phyloP scores from a whole-genome alignment of 148 eudicot species.

The Cornus florida region DNA sequence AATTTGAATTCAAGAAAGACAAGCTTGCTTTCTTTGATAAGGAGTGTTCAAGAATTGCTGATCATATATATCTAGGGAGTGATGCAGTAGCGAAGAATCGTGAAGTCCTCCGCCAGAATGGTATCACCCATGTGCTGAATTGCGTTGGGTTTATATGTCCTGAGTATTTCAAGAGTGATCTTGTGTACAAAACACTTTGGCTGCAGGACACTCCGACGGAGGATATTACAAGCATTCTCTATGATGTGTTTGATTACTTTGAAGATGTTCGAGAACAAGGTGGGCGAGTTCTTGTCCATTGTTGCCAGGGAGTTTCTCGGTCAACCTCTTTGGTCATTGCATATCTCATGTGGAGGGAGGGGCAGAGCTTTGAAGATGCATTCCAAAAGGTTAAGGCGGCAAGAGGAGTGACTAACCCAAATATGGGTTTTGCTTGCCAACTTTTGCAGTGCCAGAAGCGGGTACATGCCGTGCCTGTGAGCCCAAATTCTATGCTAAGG shows the following conservation, averaged over 20 bases:
- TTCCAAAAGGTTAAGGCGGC: slow-evolving; percentile 83
- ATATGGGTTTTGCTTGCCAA: slow-evolving; percentile 98
- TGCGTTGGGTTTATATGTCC: slow-evolving; percentile 96
- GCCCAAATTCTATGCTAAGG: slow-evolving; percentile 83
- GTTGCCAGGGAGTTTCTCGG: slow-evolving; percentile 93
- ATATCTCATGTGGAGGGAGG: slow-evolving; percentile 92
- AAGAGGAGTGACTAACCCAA: slow-evolving; percentile 88
- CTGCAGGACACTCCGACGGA: slow-evolving; percentile 89
- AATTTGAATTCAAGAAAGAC: slow-evolving; percentile 66
- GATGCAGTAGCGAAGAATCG: slow-evolving; percentile 80
- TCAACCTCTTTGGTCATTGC: slow-evolving; percentile 91
- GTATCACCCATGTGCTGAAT: slow-evolving; percentile 89
- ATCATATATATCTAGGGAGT: slow-evolving; percentile 88
- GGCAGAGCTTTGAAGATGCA: slow-evolving; percentile 81
- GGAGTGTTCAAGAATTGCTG: slow-evolving; percentile 78
- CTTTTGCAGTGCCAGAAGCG: slow-evolving; percentile 86
- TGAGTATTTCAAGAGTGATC: slow-evolving; percentile 80
- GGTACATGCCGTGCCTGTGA: slow-evolving; percentile 68
- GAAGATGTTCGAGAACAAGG: slow-evolving; percentile 87
- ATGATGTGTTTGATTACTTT: slow-evolving; percentile 95
- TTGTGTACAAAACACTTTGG: slow-evolving; percentile 92
- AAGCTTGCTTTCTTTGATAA: slow-evolving; percentile 84
- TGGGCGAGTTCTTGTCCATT: slow-evolving; percentile 91
- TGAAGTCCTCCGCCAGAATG: slow-evolving; percentile 62
- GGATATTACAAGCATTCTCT: slow-evolving; percentile 89